Evolutionary conservation across 169 alveolate genomes (phyloP), one percentile per base, ranked within the genome.

Genomic region (Babesia sp.): DNA sequence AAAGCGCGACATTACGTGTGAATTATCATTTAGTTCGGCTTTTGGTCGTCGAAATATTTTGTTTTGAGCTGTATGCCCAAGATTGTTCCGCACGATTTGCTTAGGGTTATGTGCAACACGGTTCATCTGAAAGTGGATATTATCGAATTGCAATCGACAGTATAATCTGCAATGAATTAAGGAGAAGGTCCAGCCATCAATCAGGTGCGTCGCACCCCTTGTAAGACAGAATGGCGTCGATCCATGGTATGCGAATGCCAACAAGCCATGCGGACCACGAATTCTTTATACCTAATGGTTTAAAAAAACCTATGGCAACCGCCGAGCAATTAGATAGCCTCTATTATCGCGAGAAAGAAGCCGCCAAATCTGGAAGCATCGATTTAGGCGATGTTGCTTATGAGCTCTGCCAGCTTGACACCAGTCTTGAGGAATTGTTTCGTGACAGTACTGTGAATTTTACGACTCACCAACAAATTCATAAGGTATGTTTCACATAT

Each of bases 341-440:
- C 12, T 78, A 68, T 31, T 78, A 42, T 26, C 77, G 80, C 22
- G 87, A 78, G 70, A 71, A 58, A 37, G 72, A 78, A 26, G 60
- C 36, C 5, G 53, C 68, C 18, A 71, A 70, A 45, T 37, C 55
- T 24, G 83, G 64, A 2, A 41, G 29, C 36, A n/a, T 26, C 22
- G 71, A 69, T 26, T 41, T 79, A 60, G 42, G 51, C 28, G 87
- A 79, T 31, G 72, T 59, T 39, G 50, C 66, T 26, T 58, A 79
- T 55, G 87, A 79, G 76, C 84, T 79, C 39, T 34, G 67, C 20
- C 87, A 79, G 71, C 77, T 79, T 22, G 87, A 79, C 42, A 60
- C 82, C 12, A 79, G 71, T 37, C 63, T 79, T 14, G 83, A 79
- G 33, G 87, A 79, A 53, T 66, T 79, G 44, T 79, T 79, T 50